Conservation (phyloP, 2,329 filamentous ascomycete genomes). For the Rhinocladiella similis region DNA sequence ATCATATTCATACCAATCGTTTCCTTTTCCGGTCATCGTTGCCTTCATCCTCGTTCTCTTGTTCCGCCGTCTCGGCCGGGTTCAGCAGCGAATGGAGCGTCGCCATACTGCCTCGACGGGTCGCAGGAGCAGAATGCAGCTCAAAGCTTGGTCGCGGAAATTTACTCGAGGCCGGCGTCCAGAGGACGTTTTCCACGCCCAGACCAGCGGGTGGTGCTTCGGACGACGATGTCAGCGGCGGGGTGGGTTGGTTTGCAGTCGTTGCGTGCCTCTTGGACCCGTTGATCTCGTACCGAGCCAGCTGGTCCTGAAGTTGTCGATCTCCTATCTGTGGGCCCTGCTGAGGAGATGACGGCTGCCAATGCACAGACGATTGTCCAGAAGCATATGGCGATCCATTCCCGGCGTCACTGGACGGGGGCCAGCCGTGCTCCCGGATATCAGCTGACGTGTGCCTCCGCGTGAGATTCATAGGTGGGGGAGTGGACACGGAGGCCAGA, state of each 20-base stretch:
- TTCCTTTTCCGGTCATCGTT: constrained; percentile 64
- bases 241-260: constrained; percentile 21
- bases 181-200: constrained; percentile 25
- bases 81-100: constrained; percentile 68
- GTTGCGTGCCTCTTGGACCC: constrained; percentile 48
- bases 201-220: constrained; percentile 23
- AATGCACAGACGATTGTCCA: constrained; percentile 61
- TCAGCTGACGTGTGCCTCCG: constrained; percentile 93
- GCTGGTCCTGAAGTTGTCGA: constrained; percentile 62
- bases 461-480: constrained; percentile 66
- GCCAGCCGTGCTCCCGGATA: constrained; percentile 85
- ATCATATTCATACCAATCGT: constrained; percentile 45
- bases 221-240: constrained; percentile 20
- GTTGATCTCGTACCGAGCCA: constrained; percentile 66
- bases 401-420: constrained; percentile 41
- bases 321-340: constrained; percentile 46
- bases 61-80: constrained; percentile 66
- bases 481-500: constrained; percentile 55
- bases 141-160: constrained; percentile 27
- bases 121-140: constrained; percentile 58
- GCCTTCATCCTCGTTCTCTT: constrained; percentile 62
- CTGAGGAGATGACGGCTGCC: constrained; percentile 59
- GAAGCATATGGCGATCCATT: constrained; percentile 64
- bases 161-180: constrained; percentile 22
- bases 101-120: constrained; percentile 68